Percentiles rank a stretch among this genome's conserved stretches.
These are phyloP conservation scores for Sporothrix protearum DNA, from an alignment of 2,329 filamentous ascomycete genomes.

Conservation along the genomic window DNA sequence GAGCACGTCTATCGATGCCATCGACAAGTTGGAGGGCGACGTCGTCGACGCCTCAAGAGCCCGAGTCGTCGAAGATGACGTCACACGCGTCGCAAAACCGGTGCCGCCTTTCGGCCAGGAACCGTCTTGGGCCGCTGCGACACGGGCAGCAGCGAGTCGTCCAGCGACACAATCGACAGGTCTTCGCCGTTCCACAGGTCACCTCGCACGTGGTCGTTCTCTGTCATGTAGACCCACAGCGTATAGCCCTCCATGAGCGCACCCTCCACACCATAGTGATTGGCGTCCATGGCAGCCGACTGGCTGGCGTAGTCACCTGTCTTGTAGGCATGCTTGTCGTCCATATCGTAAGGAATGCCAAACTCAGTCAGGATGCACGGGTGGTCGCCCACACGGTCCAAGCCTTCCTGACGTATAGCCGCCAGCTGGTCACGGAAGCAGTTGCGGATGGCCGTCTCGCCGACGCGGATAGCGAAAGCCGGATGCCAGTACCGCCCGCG, in stretches of 20 bases:
- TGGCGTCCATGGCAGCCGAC: conserved; percentile 88
- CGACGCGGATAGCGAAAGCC: conserved; percentile 86
- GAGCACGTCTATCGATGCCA: conserved; percentile 32
- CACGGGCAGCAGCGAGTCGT: conserved; percentile 65
- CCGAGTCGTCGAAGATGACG: conserved; percentile 29
- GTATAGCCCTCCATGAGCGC: conserved; percentile 80
- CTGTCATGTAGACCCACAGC: conserved; percentile 79
- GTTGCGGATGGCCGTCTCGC: conserved; percentile 90
- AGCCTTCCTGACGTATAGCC: conserved; percentile 77
- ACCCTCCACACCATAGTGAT: conserved; percentile 87
- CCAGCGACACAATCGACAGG: conserved; percentile 79
- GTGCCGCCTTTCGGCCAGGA: conserved; percentile 37
- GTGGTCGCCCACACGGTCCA: conserved; percentile 83
- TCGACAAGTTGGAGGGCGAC: conserved; percentile 31
- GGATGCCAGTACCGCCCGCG: conserved; percentile 85
- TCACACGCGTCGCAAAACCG: conserved; percentile 43
- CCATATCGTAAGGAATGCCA: conserved; percentile 98
- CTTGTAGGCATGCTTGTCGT: conserved; percentile 90
- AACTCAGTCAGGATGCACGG: conserved; percentile 92
- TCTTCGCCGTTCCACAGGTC: conserved; percentile 99
- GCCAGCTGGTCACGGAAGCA: conserved; percentile 85
- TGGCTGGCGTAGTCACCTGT: conserved; percentile 95
- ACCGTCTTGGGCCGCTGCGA: conserved; percentile 47
- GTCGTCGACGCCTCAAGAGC: conserved; percentile 39
- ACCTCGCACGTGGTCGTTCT: conserved; percentile 83